Evolutionary conservation across 2,329 filamentous ascomycete species (phyloP).

Genomic region (Microascus cirrosus): DNA sequence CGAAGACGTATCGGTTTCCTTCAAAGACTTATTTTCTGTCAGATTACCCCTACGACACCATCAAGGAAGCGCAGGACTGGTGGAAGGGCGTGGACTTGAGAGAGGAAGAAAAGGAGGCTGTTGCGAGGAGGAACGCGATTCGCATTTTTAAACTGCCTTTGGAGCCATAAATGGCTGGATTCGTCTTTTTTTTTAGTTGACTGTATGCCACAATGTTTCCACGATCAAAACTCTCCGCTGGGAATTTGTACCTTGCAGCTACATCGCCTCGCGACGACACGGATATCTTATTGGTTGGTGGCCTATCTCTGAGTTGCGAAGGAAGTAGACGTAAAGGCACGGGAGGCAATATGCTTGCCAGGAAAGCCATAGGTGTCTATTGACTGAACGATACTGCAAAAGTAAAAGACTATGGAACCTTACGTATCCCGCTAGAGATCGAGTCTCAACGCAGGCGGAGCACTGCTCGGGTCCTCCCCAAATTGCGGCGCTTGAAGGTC

Average conservation of each 20-base stretch:
- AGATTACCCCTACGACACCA: constrained; percentile 22
- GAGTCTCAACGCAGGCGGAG: constrained; percentile 28
- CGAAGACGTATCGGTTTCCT: not conserved
- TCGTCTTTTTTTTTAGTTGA: too few species aligned
- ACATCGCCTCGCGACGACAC: too few species aligned
- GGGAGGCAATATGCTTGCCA: too few species aligned
- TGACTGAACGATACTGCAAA: too few species aligned
- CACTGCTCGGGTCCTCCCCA: constrained; percentile 15
- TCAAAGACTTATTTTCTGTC: not conserved
- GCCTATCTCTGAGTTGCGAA: too few species aligned
- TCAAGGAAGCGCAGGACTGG: constrained; percentile 20
- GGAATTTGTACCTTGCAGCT: too few species aligned
- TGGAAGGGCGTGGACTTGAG: constrained; percentile 18
- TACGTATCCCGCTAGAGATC: constrained; percentile 4
- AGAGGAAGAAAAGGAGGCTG: constrained; percentile 13
- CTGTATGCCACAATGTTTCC: too few species aligned
- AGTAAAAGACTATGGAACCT: not conserved
- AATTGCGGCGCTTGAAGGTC: constrained; percentile 35
- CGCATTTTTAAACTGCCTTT: constrained; percentile 20
- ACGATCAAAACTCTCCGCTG: too few species aligned
- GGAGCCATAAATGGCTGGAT: constrained; percentile 6
- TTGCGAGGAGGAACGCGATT: constrained; percentile 19
- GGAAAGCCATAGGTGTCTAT: too few species aligned
- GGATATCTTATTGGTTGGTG: too few species aligned
- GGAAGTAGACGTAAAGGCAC: too few species aligned